Conservation (phyloP, 164 flowering plant genomes). For the Akebia trifoliata region DNA sequence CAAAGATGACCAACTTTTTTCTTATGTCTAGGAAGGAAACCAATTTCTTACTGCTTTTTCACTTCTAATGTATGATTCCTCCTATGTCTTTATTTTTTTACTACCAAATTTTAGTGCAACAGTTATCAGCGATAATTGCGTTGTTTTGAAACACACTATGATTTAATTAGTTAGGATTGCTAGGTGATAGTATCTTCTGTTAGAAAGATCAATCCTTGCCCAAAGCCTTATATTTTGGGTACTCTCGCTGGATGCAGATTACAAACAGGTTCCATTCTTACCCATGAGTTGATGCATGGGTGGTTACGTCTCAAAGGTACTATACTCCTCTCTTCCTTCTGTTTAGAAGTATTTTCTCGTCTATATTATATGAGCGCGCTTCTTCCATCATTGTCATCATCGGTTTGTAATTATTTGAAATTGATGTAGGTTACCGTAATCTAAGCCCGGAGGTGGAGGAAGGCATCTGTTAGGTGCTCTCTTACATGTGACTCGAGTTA, state of each 20-base stretch:
- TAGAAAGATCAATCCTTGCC: not conserved
- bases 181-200: too few relatives aligned
- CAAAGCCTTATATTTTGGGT: not conserved
- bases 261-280: conserved; percentile 90
- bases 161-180: too few relatives aligned
- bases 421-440: conserved; percentile 62
- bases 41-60: too few relatives aligned
- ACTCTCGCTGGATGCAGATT: conserved; percentile 44
- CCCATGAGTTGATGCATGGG: conserved; percentile 95
- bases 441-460: conserved; percentile 84
- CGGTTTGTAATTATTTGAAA: not conserved
- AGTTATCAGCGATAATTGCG: too few relatives aligned
- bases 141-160: too few relatives aligned
- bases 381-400: not conserved
- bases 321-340: not conserved
- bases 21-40: too few relatives aligned
- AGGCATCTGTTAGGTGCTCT: conserved; percentile 92
- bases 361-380: not conserved
- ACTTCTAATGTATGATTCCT: too few relatives aligned
- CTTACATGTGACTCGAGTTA: conserved; percentile 92
- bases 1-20: too few relatives aligned
- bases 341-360: not conserved
- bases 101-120: too few relatives aligned
- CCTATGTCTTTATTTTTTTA: too few relatives aligned
- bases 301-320: conserved; percentile 93